Conservation (phyloP, 139 green algal species). For the Monoraphidium neglectum region DNA sequence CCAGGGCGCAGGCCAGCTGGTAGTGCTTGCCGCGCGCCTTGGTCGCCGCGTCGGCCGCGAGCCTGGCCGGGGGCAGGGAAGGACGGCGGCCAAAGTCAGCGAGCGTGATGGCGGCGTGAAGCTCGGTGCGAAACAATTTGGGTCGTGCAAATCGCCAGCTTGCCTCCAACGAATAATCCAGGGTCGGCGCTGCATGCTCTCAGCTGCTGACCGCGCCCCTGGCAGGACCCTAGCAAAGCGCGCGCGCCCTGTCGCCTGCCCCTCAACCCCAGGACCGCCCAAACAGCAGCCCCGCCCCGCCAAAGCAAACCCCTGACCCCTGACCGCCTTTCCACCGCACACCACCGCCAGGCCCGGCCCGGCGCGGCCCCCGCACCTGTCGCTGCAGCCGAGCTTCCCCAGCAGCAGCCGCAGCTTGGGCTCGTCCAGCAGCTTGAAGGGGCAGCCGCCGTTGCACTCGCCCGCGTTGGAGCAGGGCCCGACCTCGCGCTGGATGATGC, state of each 20-base stretch:
- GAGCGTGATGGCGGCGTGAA: not conserved
- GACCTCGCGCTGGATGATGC: slow-evolving; percentile 71
- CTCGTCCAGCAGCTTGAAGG: slow-evolving; percentile 82
- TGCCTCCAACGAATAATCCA: too few species aligned
- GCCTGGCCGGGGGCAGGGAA: slow-evolving; percentile 3
- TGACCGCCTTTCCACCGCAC: too few species aligned
- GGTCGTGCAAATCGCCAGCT: not conserved
- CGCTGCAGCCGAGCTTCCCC: slow-evolving; percentile 36
- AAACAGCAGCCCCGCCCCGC: too few species aligned
- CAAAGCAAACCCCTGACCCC: too few species aligned
- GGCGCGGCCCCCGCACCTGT: slow-evolving; percentile 35
- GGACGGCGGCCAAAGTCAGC: not conserved
- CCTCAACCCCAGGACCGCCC: too few species aligned
- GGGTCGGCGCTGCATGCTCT: too few species aligned
- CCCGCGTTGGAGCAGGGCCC: slow-evolving; percentile 15
- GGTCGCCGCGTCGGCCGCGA: slow-evolving; percentile 69
- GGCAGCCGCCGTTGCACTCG: slow-evolving; percentile 69
- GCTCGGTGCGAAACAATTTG: not conserved
- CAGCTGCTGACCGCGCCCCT: too few species aligned
- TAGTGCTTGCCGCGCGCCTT: slow-evolving; percentile 84
- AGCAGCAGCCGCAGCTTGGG: slow-evolving; percentile 65
- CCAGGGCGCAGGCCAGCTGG: slow-evolving; percentile 91
- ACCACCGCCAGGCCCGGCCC: not conserved
- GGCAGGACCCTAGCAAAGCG: too few species aligned
- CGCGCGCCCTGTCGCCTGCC: too few species aligned